A percentile compares a stretch with the other conserved stretches of the same genome.
phyloP scores from a whole-genome alignment of 2,329 filamentous ascomycete species.

The Trichophyton schoenleinii region DNA sequence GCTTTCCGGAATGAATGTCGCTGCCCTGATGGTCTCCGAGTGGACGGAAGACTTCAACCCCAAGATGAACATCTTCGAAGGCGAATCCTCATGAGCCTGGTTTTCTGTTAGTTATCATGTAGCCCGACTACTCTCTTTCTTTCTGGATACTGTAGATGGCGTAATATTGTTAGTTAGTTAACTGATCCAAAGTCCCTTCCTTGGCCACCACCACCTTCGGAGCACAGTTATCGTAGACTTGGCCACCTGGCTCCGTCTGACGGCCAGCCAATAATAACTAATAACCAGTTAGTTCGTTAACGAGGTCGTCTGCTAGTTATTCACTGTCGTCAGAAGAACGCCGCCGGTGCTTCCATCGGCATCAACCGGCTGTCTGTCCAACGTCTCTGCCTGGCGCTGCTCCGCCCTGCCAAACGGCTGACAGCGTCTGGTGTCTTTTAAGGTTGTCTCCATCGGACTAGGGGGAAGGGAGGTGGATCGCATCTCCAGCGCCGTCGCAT shows the following conservation, averaged over 20 bases:
- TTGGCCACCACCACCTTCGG: not conserved
- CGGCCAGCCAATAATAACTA: too few relatives aligned
- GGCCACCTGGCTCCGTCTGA: not conserved
- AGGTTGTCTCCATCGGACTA: not conserved
- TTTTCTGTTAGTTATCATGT: not conserved
- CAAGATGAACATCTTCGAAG: slow-evolving; percentile 13
- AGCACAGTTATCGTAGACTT: not conserved
- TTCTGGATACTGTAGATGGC: not conserved
- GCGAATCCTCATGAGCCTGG: not conserved
- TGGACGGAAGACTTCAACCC: slow-evolving; percentile 13
- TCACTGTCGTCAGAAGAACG: not conserved
- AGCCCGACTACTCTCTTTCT: not conserved
- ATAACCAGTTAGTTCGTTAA: too few relatives aligned
- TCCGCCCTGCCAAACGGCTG: not conserved
- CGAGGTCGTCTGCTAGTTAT: not conserved
- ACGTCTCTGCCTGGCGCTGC: not conserved
- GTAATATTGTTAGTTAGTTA: slow-evolving; percentile 1
- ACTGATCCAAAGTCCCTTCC: not conserved
- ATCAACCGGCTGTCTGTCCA: not conserved
- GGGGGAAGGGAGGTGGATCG: not conserved
- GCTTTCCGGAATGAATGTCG: slow-evolving; percentile 61
- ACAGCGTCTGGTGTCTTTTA: not conserved
- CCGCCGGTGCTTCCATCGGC: not conserved
- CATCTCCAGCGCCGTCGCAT: not conserved
- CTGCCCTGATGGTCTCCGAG: slow-evolving; percentile 42